phyloP scores from a whole-genome alignment of 306 rosid genomes.

The Sicyos edulis region DNA sequence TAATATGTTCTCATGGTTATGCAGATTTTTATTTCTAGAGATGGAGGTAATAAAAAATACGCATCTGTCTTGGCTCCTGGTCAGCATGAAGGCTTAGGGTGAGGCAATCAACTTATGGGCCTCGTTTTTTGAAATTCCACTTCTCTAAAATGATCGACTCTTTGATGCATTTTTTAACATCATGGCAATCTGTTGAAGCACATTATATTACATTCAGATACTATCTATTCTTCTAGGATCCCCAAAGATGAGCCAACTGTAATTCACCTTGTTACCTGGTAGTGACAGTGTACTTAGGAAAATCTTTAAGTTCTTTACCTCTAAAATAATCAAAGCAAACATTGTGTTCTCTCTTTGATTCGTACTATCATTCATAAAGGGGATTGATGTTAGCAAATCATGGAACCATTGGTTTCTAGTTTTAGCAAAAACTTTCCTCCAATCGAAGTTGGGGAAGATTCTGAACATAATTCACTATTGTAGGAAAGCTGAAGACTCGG shows the following conservation, averaged over 20 bases:
- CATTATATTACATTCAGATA: not conserved
- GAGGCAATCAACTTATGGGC: slow-evolving; percentile 30
- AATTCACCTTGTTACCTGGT: not conserved
- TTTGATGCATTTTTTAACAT: not conserved
- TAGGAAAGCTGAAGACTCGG: slow-evolving; percentile 71
- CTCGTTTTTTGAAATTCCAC: not conserved
- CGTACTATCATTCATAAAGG: not conserved
- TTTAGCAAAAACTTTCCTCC: not conserved
- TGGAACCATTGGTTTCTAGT: not conserved
- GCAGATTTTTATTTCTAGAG: slow-evolving; percentile 93
- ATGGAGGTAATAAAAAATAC: slow-evolving; percentile 76
- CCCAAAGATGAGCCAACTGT: not conserved
- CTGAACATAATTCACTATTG: slow-evolving; percentile 21
- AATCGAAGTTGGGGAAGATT: slow-evolving; percentile 9
- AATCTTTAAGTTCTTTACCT: not conserved
- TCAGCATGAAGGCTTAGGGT: slow-evolving; percentile 95
- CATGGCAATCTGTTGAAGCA: not conserved
- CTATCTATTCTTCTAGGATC: not conserved
- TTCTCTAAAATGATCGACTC: not conserved
- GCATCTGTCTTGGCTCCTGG: slow-evolving; percentile 99
- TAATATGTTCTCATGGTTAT: slow-evolving; percentile 27
- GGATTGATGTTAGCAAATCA: not conserved
- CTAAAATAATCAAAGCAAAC: slow-evolving; percentile 8
- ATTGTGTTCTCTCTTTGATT: not conserved
- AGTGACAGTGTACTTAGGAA: not conserved